Conservation (phyloP, 1,284 basidiomycete genomes). For the Rhodotorula sp. region DNA sequence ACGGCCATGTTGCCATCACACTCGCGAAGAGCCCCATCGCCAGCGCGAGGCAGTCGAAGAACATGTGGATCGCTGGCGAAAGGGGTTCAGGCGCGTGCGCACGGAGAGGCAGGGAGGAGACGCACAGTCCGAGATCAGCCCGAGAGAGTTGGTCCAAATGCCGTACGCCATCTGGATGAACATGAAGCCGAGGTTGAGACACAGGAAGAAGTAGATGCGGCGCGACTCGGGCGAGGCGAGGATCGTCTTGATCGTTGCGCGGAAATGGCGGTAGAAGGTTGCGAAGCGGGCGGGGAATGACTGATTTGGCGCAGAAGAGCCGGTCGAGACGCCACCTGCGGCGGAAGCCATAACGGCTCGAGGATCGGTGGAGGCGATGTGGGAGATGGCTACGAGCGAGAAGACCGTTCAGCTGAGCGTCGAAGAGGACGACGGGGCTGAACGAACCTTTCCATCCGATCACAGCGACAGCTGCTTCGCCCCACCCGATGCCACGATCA, state of each 20-base stretch:
- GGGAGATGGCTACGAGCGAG: constrained; percentile 35
- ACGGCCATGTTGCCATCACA: constrained; percentile 96
- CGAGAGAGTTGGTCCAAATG: constrained; percentile 95
- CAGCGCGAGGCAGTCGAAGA: constrained; percentile 97
- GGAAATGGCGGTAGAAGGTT: constrained; percentile 41
- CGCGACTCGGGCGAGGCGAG: constrained; percentile 86
- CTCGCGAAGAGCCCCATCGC: constrained; percentile 94
- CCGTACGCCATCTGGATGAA: constrained; percentile 69
- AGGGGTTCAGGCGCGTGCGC: too few relatives aligned
- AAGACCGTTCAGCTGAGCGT: not conserved
- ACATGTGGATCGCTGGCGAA: constrained; percentile 91
- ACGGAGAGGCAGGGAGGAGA: constrained; percentile 2
- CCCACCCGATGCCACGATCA: constrained; percentile 21
- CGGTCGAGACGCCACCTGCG: constrained; percentile 15
- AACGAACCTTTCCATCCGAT: constrained; percentile 41
- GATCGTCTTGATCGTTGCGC: constrained; percentile 69
- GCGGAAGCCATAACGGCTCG: constrained; percentile 28
- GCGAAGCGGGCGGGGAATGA: constrained; percentile 32
- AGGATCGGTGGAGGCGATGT: constrained; percentile 43
- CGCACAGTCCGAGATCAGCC: constrained; percentile 93
- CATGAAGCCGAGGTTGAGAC: constrained; percentile 96
- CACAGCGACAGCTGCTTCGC: constrained; percentile 32
- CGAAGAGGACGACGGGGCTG: not conserved
- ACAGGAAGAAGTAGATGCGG: constrained; percentile 95
- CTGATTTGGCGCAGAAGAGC: constrained; percentile 8